phyloP scores from a whole-genome alignment of 441 rosid genomes.

The Populus hybrid region DNA sequence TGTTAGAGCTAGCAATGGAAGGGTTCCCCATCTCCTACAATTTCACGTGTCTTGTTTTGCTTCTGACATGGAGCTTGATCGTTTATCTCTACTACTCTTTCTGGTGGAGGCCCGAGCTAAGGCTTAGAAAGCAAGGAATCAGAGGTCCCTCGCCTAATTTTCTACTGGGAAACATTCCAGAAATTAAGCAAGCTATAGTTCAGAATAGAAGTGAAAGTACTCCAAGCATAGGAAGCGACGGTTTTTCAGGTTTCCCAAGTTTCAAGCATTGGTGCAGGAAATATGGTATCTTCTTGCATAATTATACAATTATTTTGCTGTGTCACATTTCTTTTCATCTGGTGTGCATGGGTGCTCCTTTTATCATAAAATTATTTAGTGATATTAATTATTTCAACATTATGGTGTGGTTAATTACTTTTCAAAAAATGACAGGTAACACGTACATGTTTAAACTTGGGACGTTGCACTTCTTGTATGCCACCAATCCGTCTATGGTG shows the following conservation, averaged over 20 bases:
- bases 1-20: too few species aligned
- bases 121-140: conserved; percentile 11
- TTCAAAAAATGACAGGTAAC: not conserved
- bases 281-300: not conserved
- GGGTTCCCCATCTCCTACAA: too few species aligned
- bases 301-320: not conserved
- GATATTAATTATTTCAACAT: not conserved
- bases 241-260: not conserved
- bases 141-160: conserved; percentile 3
- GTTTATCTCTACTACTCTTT: not conserved
- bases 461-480: not conserved
- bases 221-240: not conserved
- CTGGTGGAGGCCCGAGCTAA: conserved; percentile 1
- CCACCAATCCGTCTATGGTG: not conserved
- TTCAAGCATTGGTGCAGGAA: not conserved
- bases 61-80: not conserved
- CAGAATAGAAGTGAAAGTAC: not conserved
- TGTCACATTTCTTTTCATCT: too few species aligned
- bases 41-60: not conserved
- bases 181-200: not conserved
- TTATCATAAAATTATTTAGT: too few species aligned
- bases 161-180: conserved; percentile 1
- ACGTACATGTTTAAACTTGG: conserved; percentile 7
- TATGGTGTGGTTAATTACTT: too few species aligned
- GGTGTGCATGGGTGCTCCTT: too few species aligned